phyloP scores from a whole-genome alignment of 805 yeast species.

The Saccharomyces kudriavzevii region DNA sequence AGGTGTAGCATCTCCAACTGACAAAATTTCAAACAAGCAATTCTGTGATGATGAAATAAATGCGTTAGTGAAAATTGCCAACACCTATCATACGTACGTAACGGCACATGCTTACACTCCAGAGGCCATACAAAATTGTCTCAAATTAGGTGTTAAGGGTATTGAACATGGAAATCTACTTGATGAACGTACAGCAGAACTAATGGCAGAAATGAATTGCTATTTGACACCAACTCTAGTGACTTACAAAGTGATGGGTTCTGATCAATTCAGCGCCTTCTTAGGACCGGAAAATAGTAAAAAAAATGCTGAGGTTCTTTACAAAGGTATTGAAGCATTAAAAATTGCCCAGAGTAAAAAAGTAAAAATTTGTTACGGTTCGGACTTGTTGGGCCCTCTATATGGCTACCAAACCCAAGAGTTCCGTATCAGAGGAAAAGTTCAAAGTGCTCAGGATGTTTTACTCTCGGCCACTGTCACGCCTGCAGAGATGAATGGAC shows the following conservation, averaged over 20 bases:
- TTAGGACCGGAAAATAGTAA: slow-evolving; percentile 3
- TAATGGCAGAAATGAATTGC: slow-evolving; percentile 7
- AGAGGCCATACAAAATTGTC: slow-evolving; percentile 7
- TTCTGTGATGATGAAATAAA: slow-evolving; percentile 9
- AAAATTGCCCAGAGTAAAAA: slow-evolving; percentile 5
- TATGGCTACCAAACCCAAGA: slow-evolving; percentile 11
- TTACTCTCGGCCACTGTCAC: slow-evolving; percentile 10
- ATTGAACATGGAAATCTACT: slow-evolving; percentile 10
- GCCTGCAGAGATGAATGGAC: slow-evolving; percentile 9
- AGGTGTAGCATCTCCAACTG: slow-evolving; percentile 13
- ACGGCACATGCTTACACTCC: slow-evolving; percentile 13
- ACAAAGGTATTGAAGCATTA: slow-evolving; percentile 6
- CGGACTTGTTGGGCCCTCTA: slow-evolving; percentile 8
- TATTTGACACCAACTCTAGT: slow-evolving; percentile 10
- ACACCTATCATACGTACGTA: slow-evolving; percentile 8
- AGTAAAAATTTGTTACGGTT: slow-evolving; percentile 9
- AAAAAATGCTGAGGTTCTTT: slow-evolving; percentile 6
- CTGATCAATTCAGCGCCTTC: slow-evolving; percentile 8
- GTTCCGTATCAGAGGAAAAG: slow-evolving; percentile 8
- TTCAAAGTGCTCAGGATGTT: slow-evolving; percentile 6
- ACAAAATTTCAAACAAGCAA: slow-evolving; percentile 8
- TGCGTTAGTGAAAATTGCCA: slow-evolving; percentile 8
- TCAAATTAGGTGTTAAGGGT: slow-evolving; percentile 8
- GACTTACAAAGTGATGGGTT: slow-evolving; percentile 9
- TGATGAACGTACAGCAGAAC: slow-evolving; percentile 7